A percentile compares a stretch with the other conserved stretches of the same genome.
phyloP scores from a whole-genome alignment of 495 filamentous ascomycete genomes.

The Jackrogersella minutella region DNA sequence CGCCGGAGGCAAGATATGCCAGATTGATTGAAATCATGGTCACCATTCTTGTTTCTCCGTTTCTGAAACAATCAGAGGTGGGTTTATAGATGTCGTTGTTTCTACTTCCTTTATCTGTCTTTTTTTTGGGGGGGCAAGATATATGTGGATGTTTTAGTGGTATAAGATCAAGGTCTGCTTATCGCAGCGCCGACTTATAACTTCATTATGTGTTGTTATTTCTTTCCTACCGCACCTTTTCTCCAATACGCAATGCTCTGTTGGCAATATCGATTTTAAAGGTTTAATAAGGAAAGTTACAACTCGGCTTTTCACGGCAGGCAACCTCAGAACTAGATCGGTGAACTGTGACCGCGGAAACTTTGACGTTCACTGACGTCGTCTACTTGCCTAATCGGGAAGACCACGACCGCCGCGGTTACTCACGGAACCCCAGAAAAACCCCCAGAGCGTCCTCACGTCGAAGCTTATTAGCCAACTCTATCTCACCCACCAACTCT shows the following conservation, averaged over 20 bases:
- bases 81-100: too few relatives aligned
- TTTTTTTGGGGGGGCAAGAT: too few relatives aligned
- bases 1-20: constrained; percentile 12
- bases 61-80: too few relatives aligned
- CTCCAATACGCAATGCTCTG: not conserved
- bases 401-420: constrained; percentile 22
- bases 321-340: not conserved
- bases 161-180: not conserved
- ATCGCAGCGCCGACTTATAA: not conserved
- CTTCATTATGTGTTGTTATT: not conserved
- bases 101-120: too few relatives aligned
- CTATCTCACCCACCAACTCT: not conserved
- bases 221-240: not conserved
- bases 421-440: constrained; percentile 18
- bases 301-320: constrained; percentile 39
- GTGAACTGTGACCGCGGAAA: constrained; percentile 10
- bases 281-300: not conserved
- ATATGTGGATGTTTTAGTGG: too few relatives aligned
- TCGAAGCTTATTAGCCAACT: constrained; percentile 3
- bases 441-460: constrained; percentile 12
- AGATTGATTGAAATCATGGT: not conserved
- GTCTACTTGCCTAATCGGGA: constrained; percentile 30
- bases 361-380: constrained; percentile 28
- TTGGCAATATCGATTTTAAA: too few relatives aligned
- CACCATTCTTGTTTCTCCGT: too few relatives aligned